Evolutionary conservation across 306 rosid species (phyloP), one percentile per base, ranked within the genome.

Genomic region (Astragalus membranaceus): DNA sequence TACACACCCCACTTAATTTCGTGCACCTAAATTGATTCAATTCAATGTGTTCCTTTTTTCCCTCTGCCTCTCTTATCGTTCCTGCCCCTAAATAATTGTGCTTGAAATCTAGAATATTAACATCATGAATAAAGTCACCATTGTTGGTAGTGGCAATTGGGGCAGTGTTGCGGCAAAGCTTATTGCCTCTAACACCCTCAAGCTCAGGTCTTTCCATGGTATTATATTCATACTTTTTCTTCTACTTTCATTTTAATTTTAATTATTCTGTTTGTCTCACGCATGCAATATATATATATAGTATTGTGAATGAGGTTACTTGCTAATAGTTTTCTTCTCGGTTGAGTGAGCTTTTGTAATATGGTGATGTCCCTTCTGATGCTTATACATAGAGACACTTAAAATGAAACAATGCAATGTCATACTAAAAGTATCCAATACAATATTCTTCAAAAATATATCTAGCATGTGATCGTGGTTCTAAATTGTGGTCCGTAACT

Each of bases 61-160:
- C 8, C 10, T 5, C 54, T 14, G 3, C 23, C 7, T n/a, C 52
- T n/a, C 17, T 5, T n/a, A 7, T 6, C 52, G 4, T 17, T 6
- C 14, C 13, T 47, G 35, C n/a, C 44, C 6, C 42, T 32, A 10
- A 10, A 32, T 56, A 0, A 2, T 75, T 32, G 43, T n/a, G 43
- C 64, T 57, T 57, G 12, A n/a, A 57, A 57, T 32, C 32, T 12
- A 23, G 10, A 8, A n/a, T 8, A 42, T 9, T 3, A 30, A 23
- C 70, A 65, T 30, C 70, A 72, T 64, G 78, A 37, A 11, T 23
- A 94, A 73, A 78, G 92, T 94, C 78, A 74, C 97, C n/a, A 66
- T 94, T 15, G 79, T 91, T 43, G 99, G 99, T 5, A 94, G 99
- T 48, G 99, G 97, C 48, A 91, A 90, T 46, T 94, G 97, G 97